phyloP scores from a whole-genome alignment of 1,284 basidiomycete genomes.

The Irpex sp. region DNA sequence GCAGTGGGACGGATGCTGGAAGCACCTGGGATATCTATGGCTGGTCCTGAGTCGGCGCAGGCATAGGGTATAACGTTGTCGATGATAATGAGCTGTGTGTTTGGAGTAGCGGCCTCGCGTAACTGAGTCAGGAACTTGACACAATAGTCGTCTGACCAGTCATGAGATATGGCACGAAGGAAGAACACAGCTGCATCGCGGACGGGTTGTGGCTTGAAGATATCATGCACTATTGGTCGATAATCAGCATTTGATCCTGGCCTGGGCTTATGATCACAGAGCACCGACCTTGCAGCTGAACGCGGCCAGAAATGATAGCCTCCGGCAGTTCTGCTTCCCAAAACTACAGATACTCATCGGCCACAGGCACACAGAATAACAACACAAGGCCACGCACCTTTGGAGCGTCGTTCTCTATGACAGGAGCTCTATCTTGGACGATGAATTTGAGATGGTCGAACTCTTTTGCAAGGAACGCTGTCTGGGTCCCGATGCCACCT shows the following conservation, averaged over 20 bases:
- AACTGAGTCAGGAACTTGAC: slow-evolving; percentile 24
- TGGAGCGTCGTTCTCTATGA: slow-evolving; percentile 12
- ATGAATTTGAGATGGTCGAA: slow-evolving; percentile 20
- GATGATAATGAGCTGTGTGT: slow-evolving; percentile 6
- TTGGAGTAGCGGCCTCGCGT: slow-evolving; percentile 16
- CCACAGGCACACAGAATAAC: too few species aligned
- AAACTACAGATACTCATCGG: not conserved
- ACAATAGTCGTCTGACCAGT: slow-evolving; percentile 28
- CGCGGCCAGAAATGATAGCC: slow-evolving; percentile 1
- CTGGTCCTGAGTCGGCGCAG: not conserved
- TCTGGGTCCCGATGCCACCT: slow-evolving; percentile 20
- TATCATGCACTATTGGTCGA: slow-evolving; percentile 18
- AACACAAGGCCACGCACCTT: slow-evolving; percentile 8
- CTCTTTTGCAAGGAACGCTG: slow-evolving; percentile 18
- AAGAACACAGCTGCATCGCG: slow-evolving; percentile 24
- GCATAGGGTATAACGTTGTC: slow-evolving; percentile 6
- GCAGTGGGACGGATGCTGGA: not conserved
- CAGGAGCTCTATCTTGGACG: slow-evolving; percentile 18
- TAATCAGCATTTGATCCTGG: not conserved
- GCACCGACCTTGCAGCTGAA: not conserved
- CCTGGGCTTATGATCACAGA: not conserved
- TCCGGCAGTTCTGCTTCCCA: not conserved
- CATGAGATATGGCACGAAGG: slow-evolving; percentile 28
- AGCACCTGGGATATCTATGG: not conserved
- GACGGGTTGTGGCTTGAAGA: slow-evolving; percentile 20